These are phyloP conservation scores for Trichosanthes cucumerina DNA, from an alignment of 306 rosid species.

Conservation along the genomic window DNA sequence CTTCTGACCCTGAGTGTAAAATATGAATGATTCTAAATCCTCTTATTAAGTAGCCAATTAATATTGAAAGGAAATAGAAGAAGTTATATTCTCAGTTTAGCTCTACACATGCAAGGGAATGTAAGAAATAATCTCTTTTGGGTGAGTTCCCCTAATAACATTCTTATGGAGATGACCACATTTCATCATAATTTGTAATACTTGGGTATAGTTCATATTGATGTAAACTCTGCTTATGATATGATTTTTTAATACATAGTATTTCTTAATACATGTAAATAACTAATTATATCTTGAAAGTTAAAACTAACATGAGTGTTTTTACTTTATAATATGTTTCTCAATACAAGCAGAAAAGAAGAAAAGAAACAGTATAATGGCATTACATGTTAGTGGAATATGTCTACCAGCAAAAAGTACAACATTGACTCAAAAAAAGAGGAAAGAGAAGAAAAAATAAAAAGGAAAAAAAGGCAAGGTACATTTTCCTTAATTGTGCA, in stretches of 20 bases:
- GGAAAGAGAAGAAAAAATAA: too few species aligned
- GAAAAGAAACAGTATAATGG: too few species aligned
- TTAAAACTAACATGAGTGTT: neutral
- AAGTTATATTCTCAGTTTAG: neutral
- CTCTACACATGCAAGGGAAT: neutral
- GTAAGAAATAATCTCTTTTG: neutral
- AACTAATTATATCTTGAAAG: neutral
- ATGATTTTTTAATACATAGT: neutral
- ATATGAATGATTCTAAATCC: neutral
- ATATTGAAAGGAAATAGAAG: neutral
- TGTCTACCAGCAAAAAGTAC: too few species aligned
- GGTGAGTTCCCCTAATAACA: neutral
- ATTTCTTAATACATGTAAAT: neutral
- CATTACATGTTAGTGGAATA: too few species aligned
- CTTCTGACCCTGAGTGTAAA: conserved; percentile 41
- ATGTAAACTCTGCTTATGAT: too few species aligned
- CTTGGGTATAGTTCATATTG: too few species aligned
- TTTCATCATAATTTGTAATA: neutral
- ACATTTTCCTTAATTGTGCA: neutral
- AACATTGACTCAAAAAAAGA: neutral
- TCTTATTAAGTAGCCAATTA: neutral
- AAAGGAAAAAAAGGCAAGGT: neutral
- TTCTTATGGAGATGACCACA: neutral
- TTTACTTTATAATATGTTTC: too few species aligned
- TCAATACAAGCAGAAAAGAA: too few species aligned